A percentile compares a stretch with the other conserved stretches of the same genome.
phyloP scores from a whole-genome alignment of 1,284 basidiomycete species.

The Sporisorium reilianum region DNA sequence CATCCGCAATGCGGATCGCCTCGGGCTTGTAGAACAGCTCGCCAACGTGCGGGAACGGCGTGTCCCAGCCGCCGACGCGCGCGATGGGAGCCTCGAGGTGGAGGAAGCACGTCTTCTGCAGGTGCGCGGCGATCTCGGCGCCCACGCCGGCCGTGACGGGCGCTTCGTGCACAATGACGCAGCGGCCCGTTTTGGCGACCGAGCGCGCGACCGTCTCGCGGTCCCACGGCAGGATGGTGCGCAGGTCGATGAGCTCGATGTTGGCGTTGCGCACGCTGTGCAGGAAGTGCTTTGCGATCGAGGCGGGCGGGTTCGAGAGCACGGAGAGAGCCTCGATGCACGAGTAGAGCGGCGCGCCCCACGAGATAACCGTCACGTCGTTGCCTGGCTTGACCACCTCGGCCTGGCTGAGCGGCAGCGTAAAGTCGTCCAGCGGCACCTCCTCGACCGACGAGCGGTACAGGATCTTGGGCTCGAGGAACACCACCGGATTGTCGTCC shows the following conservation, averaged over 20 bases:
- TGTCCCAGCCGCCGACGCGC: constrained; percentile 57
- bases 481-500: constrained; percentile 91
- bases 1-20: constrained; percentile 52
- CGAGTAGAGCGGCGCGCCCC: constrained; percentile 91
- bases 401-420: constrained; percentile 81
- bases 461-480: constrained; percentile 93
- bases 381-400: constrained; percentile 81
- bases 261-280: constrained; percentile 77
- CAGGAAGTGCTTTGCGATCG: constrained; percentile 79
- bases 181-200: constrained; percentile 60
- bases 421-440: constrained; percentile 88
- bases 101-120: constrained; percentile 61
- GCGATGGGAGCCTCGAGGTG: constrained; percentile 55
- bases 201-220: constrained; percentile 72
- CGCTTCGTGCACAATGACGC: constrained; percentile 64
- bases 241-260: constrained; percentile 89
- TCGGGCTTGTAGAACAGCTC: constrained; percentile 63
- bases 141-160: constrained; percentile 60
- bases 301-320: constrained; percentile 77
- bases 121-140: constrained; percentile 57
- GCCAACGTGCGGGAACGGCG: constrained; percentile 59
- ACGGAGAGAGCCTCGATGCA: constrained; percentile 83
- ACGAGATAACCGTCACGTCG: constrained; percentile 88
- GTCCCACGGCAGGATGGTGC: constrained; percentile 91
- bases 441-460: constrained; percentile 91